These are phyloP conservation scores for Boletus barrowsii DNA, from an alignment of 768 basidiomycete genomes.

Conservation along the genomic window DNA sequence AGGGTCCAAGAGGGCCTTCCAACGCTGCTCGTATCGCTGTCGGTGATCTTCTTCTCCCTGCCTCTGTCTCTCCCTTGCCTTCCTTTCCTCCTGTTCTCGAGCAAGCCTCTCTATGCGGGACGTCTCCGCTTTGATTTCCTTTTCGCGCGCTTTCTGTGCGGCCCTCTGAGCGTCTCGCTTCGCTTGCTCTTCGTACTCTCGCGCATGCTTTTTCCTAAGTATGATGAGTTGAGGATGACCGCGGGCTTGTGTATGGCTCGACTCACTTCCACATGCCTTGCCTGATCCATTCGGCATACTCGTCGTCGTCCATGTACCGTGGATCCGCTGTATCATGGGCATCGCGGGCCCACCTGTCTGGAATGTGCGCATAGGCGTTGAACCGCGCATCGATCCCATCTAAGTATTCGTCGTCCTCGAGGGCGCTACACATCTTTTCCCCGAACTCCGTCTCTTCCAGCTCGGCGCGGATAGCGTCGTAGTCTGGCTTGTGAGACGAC, in stretches of 20 bases:
- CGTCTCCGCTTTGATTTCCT: constrained; percentile 53
- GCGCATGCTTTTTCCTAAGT: constrained; percentile 62
- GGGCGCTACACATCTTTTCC: constrained; percentile 69
- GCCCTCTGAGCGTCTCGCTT: constrained; percentile 51
- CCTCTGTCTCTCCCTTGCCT: constrained; percentile 47
- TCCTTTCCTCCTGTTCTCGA: constrained; percentile 50
- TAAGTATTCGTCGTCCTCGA: constrained; percentile 69
- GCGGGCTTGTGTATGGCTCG: not conserved
- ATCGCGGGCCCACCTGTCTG: constrained; percentile 59
- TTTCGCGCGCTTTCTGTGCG: constrained; percentile 52
- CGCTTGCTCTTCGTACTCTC: constrained; percentile 61
- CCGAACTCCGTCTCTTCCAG: constrained; percentile 65
- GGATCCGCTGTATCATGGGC: constrained; percentile 42
- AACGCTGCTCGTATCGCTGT: constrained; percentile 53
- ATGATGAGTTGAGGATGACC: constrained; percentile 1
- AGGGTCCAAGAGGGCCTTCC: constrained; percentile 48
- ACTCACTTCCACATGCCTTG: constrained; percentile 80
- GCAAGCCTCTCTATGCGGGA: constrained; percentile 46
- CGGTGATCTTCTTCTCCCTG: constrained; percentile 44
- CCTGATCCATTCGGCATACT: constrained; percentile 85
- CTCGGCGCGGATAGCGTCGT: constrained; percentile 49
- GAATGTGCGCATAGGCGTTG: constrained; percentile 70
- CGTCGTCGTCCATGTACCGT: constrained; percentile 72
- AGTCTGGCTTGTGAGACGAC: constrained; percentile 34
- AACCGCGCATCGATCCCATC: constrained; percentile 61